Evolutionary conservation across 2,329 filamentous ascomycete genomes (phyloP).

Genomic region (Blumeriella jaapii): DNA sequence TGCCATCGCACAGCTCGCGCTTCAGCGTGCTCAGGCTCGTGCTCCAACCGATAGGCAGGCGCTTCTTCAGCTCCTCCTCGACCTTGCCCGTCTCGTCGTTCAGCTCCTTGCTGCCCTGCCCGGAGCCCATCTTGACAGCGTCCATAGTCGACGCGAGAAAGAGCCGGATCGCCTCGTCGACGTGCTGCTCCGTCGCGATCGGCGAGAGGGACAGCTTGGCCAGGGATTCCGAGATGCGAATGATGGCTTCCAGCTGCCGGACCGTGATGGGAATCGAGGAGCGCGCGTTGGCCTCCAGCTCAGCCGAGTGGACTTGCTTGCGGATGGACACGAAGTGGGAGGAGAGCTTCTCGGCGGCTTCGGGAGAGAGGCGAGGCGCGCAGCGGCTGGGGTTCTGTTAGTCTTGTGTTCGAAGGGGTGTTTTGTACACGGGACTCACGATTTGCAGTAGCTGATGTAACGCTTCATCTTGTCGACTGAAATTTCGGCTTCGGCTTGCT

Average conservation of each 20-base stretch:
- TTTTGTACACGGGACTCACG: constrained; percentile 41
- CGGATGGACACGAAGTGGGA: constrained; percentile 96
- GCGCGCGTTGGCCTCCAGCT: constrained; percentile 78
- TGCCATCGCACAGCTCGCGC: constrained; percentile 83
- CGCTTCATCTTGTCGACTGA: constrained; percentile 94
- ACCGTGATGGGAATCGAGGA: constrained; percentile 96
- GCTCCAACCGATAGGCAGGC: constrained; percentile 90
- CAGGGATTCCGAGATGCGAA: constrained; percentile 91
- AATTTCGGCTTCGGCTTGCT: constrained; percentile 77
- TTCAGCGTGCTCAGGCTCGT: constrained; percentile 78
- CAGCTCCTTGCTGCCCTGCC: constrained; percentile 73
- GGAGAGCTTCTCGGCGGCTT: constrained; percentile 90
- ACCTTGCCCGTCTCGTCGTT: constrained; percentile 82
- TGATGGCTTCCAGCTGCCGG: constrained; percentile 90
- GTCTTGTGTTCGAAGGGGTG: neutral
- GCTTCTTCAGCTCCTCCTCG: constrained; percentile 76
- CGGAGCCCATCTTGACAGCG: constrained; percentile 81
- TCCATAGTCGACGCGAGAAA: constrained; percentile 98
- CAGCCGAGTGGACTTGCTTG: constrained; percentile 82
- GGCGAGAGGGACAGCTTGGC: constrained; percentile 83
- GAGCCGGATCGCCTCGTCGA: constrained; percentile 92
- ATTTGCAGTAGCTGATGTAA: constrained; percentile 95
- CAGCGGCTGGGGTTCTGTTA: constrained; percentile 52
- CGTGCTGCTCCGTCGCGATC: constrained; percentile 79
- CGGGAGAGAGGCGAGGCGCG: constrained; percentile 77